Conservation (phyloP, 768 basidiomycete genomes). For the Lactifluus hygrophoroides region DNA sequence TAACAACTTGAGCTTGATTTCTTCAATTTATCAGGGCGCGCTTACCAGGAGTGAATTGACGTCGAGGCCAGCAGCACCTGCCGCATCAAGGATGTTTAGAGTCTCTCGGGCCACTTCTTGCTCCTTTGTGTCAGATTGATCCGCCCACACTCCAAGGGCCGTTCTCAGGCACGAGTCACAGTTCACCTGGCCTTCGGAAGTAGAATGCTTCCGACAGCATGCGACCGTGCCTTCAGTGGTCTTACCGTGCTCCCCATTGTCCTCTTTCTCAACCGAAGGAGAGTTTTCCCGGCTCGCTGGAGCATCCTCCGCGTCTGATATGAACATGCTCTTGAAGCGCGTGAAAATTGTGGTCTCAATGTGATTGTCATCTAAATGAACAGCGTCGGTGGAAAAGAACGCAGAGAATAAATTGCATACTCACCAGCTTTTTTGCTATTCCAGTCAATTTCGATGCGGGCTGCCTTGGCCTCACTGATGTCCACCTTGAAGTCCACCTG, state of each 20-base stretch:
- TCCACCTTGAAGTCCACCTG: slow-evolving; percentile 73
- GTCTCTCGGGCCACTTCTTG: not conserved
- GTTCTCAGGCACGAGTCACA: slow-evolving; percentile 27
- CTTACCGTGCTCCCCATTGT: slow-evolving; percentile 33
- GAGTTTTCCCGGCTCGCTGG: not conserved
- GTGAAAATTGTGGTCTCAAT: slow-evolving; percentile 62
- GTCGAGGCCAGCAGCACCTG: slow-evolving; percentile 22
- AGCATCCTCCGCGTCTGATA: not conserved
- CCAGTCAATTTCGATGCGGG: slow-evolving; percentile 58
- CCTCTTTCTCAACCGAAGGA: not conserved
- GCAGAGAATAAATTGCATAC: slow-evolving; percentile 12
- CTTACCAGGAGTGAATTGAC: slow-evolving; percentile 27
- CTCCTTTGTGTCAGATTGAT: slow-evolving; percentile 13
- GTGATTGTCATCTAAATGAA: slow-evolving; percentile 64
- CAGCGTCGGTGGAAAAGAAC: not conserved
- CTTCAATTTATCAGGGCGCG: not conserved
- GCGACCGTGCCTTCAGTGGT: slow-evolving; percentile 35
- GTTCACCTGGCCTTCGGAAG: slow-evolving; percentile 27
- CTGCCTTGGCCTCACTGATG: slow-evolving; percentile 46
- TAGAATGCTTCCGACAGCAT: slow-evolving; percentile 37
- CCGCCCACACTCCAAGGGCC: slow-evolving; percentile 21
- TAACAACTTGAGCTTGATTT: not conserved
- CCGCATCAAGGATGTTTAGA: slow-evolving; percentile 3
- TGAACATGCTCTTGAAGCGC: slow-evolving; percentile 25
- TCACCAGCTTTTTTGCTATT: slow-evolving; percentile 85